These are phyloP conservation scores for Nothophytophthora sp. DNA, from an alignment of 352 stramenopile species.

Conservation along the genomic window DNA sequence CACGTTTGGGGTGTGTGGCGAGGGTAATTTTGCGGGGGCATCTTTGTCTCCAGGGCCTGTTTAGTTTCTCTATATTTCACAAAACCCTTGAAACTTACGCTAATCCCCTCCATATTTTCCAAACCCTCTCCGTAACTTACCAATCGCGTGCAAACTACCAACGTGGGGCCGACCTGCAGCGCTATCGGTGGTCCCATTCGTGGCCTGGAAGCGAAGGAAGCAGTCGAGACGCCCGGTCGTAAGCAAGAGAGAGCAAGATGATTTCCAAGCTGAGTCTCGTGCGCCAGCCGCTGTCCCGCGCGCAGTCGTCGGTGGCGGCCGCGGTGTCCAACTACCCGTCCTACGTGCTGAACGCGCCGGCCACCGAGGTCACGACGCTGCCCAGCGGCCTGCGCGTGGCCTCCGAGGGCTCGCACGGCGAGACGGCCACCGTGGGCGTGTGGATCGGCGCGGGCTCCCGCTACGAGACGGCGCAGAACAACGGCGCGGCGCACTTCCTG, in stretches of 20 bases:
- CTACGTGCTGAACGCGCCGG: constrained; percentile 93
- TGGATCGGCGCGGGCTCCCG: constrained; percentile 96
- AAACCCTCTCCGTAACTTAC: constrained; percentile 7
- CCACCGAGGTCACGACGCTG: constrained; percentile 97
- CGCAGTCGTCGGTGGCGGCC: constrained; percentile 70
- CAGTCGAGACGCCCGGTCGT: constrained; percentile 2
- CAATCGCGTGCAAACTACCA: constrained; percentile 7
- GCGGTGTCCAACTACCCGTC: constrained; percentile 79
- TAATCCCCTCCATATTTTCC: constrained; percentile 4
- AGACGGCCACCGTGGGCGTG: constrained; percentile 98
- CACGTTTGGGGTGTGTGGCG: not conserved
- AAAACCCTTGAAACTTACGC: too few species aligned
- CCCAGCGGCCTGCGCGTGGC: constrained; percentile 97
- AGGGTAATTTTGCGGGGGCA: constrained; percentile 1
- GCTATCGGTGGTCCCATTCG: constrained; percentile 39
- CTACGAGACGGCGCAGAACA: constrained; percentile 99
- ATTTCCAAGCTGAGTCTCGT: constrained; percentile 65
- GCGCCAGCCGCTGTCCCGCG: constrained; percentile 59
- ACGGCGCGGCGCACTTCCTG: constrained; percentile 99
- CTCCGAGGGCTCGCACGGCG: constrained; percentile 95
- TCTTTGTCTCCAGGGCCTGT: constrained; percentile 9
- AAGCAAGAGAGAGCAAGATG: constrained; percentile 43
- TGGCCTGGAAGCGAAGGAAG: constrained; percentile 28
- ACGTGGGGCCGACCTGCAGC: constrained; percentile 24
- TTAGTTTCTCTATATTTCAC: constrained; percentile 13